These are phyloP conservation scores for Fragilaria radians DNA, from an alignment of 108 stramenopile species.

Conservation along the genomic window DNA sequence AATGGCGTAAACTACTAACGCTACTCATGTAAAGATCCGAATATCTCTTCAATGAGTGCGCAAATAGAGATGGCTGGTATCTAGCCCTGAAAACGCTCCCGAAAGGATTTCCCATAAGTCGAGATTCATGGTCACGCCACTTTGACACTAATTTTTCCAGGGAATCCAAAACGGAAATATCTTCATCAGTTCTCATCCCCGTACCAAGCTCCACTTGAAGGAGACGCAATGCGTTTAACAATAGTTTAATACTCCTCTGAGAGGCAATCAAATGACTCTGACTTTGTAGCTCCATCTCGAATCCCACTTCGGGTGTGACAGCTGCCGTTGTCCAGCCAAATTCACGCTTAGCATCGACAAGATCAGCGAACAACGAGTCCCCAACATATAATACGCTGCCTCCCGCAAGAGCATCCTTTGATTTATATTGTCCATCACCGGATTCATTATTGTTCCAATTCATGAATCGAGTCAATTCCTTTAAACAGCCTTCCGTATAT, in stretches of 20 bases:
- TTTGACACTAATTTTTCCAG: constrained; percentile 65
- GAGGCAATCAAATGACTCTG: constrained; percentile 42
- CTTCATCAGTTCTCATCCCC: constrained; percentile 40
- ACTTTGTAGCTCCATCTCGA: constrained; percentile 56
- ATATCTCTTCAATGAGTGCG: constrained; percentile 55
- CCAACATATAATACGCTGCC: constrained; percentile 92
- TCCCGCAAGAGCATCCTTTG: constrained; percentile 39
- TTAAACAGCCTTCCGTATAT: constrained; percentile 77
- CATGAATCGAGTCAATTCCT: constrained; percentile 60
- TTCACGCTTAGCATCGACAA: constrained; percentile 92
- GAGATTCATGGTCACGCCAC: constrained; percentile 74
- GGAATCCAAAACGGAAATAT: constrained; percentile 52
- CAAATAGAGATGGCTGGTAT: constrained; percentile 72
- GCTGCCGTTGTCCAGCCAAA: constrained; percentile 90
- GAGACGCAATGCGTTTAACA: constrained; percentile 53
- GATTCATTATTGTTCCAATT: constrained; percentile 30
- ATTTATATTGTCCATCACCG: constrained; percentile 14
- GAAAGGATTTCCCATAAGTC: constrained; percentile 73
- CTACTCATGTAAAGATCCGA: constrained; percentile 69
- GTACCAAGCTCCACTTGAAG: constrained; percentile 60
- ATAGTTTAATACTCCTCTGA: constrained; percentile 62
- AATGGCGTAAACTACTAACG: constrained; percentile 56
- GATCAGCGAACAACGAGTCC: constrained; percentile 95
- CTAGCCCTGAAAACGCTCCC: constrained; percentile 82
- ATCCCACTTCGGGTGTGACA: constrained; percentile 75